Evolutionary conservation across 2,329 filamentous ascomycete genomes (phyloP), one percentile per base, ranked within the genome.

Genomic region (Sporothrix globosa): DNA sequence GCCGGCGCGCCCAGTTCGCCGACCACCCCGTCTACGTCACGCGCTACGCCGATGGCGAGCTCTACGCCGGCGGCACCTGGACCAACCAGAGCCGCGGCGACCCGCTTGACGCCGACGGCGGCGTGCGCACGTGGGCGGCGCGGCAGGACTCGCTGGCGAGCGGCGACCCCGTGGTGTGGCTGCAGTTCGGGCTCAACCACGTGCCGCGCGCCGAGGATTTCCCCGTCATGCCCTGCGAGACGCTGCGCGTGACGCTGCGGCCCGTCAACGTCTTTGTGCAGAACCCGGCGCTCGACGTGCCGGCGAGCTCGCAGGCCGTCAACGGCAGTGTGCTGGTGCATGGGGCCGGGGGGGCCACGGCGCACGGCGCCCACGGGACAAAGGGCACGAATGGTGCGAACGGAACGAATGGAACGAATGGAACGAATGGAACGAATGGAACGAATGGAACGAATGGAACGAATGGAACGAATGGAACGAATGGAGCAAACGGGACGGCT

Each of bases 201-300:
- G 86, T 89, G 30, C 88, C 88, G 0, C 81, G 88, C 0, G 83
- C 86, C 13, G 89, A 91, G 74, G 89, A 91, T 75, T 91, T 89
- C 81, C 89, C 88, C 0, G 87, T 91, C 4, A 91, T 91, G 89
- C 89, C 88, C 0, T 84, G 81, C 72, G 89, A 91, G 76, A 84
- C 81, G 69, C 79, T 87, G 74, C 80, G 79, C 70, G 83, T 87
- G 0, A 78, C 79, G 0, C 76, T 87, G 67, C 86, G 85, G 75
- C 85, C 85, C 0, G 82, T 83, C 2, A 86, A 87, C 71, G 86
- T 87, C 74, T 87, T 87, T 72, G 77, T 79, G 1, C 80, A 80
- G 4, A 86, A 87, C 69, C 85, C 84, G 0, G 82, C 80, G 0
- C 69, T 86, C 5, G 84, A 87, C 74, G 83, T 87, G 2, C 81